A percentile compares a stretch with the other conserved stretches of the same genome.
Conservation (phyloP, 805 yeast species). For the Wickerhamiella nectarea region DNA sequence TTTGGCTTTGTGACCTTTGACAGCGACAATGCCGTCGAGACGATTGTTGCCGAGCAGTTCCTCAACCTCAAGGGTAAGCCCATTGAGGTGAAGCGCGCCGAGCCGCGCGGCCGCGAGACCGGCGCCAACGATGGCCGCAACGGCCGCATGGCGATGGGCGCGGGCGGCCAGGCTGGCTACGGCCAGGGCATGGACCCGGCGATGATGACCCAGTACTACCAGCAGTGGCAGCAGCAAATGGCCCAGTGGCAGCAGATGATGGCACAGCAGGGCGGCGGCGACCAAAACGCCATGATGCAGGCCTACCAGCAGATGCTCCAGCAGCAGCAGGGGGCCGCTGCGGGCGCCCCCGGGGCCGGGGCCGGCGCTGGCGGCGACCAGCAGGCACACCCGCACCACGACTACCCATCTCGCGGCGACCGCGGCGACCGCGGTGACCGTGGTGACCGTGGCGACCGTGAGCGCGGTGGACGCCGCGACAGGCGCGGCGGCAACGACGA, state of each 20-base stretch:
- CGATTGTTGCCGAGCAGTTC: slow-evolving; percentile 68
- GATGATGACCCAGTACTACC: slow-evolving; percentile 32
- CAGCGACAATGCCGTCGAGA: slow-evolving; percentile 84
- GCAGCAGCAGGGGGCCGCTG: slow-evolving; percentile 12
- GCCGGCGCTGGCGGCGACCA: not conserved
- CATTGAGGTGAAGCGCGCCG: slow-evolving; percentile 34
- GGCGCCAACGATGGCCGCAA: slow-evolving; percentile 12
- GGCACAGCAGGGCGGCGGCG: slow-evolving; percentile 18
- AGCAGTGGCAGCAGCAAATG: slow-evolving; percentile 30
- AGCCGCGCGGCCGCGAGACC: slow-evolving; percentile 26
- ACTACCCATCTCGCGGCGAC: slow-evolving; percentile 15
- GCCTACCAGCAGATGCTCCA: slow-evolving; percentile 16
- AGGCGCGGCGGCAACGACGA: slow-evolving; percentile 21
- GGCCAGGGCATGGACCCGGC: slow-evolving; percentile 29
- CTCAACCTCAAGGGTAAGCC: slow-evolving; percentile 70
- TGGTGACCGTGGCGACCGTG: slow-evolving; percentile 20
- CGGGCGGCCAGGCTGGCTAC: slow-evolving; percentile 10
- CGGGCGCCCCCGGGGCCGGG: slow-evolving; percentile 6
- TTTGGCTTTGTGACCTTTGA: slow-evolving; percentile 95
- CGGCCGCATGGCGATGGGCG: slow-evolving; percentile 14
- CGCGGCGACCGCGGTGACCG: slow-evolving; percentile 19
- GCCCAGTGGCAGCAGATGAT: slow-evolving; percentile 28
- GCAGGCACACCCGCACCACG: not conserved
- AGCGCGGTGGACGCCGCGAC: slow-evolving; percentile 18
- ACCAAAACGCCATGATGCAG: slow-evolving; percentile 15